Conservation (phyloP, 129 eudicot species). For the Arctium minus region DNA sequence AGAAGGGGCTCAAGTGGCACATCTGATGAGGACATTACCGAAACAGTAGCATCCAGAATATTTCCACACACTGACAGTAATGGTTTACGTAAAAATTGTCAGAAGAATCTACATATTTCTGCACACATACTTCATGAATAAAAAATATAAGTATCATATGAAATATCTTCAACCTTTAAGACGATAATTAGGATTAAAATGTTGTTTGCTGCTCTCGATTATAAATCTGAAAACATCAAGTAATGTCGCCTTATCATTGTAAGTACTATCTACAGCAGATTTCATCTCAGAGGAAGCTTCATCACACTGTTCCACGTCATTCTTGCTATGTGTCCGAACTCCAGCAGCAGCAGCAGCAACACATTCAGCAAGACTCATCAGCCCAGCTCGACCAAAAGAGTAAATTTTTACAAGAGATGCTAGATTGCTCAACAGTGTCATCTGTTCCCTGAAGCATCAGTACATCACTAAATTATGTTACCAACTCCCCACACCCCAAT, state of each 20-base stretch:
- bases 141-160: background rate
- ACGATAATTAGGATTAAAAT: constrained; percentile 86
- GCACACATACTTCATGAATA: background rate
- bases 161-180: constrained; percentile 54
- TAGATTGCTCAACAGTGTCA: constrained; percentile 50
- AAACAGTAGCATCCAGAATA: constrained; percentile 67
- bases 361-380: constrained; percentile 83
- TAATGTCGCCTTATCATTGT: constrained; percentile 45
- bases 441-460: constrained; percentile 53
- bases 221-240: constrained; percentile 74
- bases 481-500: background rate
- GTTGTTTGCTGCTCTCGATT: constrained; percentile 87
- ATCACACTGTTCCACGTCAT: constrained; percentile 20
- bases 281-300: constrained; percentile 14
- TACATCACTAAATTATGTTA: background rate
- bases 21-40: constrained; percentile 44
- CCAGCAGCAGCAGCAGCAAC: constrained; percentile 59
- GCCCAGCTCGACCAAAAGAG: constrained; percentile 88
- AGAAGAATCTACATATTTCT: background rate
- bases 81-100: constrained; percentile 7
- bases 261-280: constrained; percentile 17
- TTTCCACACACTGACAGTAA: constrained; percentile 63
- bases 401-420: constrained; percentile 59
- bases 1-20: constrained; percentile 77
- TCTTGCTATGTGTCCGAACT: constrained; percentile 16